phyloP scores from a whole-genome alignment of 352 stramenopile genomes.

The Phytophthora lateralis region DNA sequence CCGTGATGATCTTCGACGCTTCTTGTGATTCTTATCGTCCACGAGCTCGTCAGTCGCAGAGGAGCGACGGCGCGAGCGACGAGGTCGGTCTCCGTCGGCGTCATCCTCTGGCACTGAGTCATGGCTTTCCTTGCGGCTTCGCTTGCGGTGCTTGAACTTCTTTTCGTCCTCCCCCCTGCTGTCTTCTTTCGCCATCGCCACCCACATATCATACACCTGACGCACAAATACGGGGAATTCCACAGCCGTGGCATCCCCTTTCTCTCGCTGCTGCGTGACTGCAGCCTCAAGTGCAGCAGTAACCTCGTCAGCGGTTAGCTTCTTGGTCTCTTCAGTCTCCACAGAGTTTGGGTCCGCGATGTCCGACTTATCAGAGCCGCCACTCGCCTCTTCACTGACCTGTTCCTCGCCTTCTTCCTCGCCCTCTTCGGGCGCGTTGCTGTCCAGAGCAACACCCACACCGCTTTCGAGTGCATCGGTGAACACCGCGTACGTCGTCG shows the following conservation, averaged over 20 bases:
- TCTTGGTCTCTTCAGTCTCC: constrained; percentile 16
- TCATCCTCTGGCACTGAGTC: constrained; percentile 20
- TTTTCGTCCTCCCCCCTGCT: constrained; percentile 33
- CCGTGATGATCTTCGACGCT: constrained; percentile 21
- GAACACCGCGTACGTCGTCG: constrained; percentile 50
- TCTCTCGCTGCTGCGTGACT: constrained; percentile 33
- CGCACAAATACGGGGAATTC: constrained; percentile 45
- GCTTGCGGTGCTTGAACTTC: constrained; percentile 23
- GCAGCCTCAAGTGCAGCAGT: constrained; percentile 26
- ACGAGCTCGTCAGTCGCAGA: constrained; percentile 33
- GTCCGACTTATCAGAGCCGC: background rate
- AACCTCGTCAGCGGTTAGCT: constrained; percentile 22
- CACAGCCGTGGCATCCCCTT: constrained; percentile 15
- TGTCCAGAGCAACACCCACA: constrained; percentile 41
- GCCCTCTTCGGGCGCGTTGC: constrained; percentile 64
- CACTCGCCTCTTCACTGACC: constrained; percentile 6
- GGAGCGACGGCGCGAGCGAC: constrained; percentile 37
- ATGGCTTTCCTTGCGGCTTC: constrained; percentile 33
- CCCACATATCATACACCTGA: constrained; percentile 52
- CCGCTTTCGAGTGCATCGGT: constrained; percentile 37
- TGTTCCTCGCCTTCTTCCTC: constrained; percentile 71
- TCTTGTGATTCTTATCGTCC: constrained; percentile 35
- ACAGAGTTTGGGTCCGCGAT: background rate
- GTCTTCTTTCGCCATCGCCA: constrained; percentile 43
- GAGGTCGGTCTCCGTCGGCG: constrained; percentile 25